These are phyloP conservation scores for Teunomyces barrocoloradensis DNA, from an alignment of 805 yeast genomes.

Conservation along the genomic window DNA sequence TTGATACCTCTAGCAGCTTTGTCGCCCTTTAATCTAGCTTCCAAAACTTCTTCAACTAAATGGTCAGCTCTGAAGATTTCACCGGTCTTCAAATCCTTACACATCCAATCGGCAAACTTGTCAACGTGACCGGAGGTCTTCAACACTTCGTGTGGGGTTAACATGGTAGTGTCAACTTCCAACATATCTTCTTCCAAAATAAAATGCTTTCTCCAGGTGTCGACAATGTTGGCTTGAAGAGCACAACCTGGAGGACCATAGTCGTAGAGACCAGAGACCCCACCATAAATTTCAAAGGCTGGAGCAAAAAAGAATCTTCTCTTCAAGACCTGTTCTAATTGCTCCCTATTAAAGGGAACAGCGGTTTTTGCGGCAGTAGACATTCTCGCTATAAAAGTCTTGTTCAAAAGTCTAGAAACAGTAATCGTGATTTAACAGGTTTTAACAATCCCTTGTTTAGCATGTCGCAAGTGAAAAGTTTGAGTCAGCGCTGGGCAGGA, in stretches of 20 bases:
- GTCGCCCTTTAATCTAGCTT: constrained; percentile 94
- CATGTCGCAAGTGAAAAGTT: neutral
- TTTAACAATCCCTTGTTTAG: neutral
- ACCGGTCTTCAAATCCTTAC: constrained; percentile 91
- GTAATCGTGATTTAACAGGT: constrained; percentile 2
- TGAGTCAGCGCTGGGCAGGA: constrained; percentile 3
- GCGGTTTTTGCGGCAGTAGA: constrained; percentile 24
- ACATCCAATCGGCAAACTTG: constrained; percentile 99
- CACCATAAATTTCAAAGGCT: constrained; percentile 95
- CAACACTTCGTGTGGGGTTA: constrained; percentile 95
- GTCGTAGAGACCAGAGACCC: constrained; percentile 96
- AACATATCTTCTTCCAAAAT: constrained; percentile 97
- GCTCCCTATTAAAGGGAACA: constrained; percentile 72
- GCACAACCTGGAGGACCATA: constrained; percentile 99
- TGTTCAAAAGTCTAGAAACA: constrained; percentile 1
- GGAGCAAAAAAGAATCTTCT: constrained; percentile 98
- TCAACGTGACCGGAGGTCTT: constrained; percentile 99
- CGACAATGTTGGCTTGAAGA: constrained; percentile 91
- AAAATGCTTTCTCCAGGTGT: constrained; percentile 96
- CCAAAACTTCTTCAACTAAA: constrained; percentile 95
- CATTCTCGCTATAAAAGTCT: constrained; percentile 16
- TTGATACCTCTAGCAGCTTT: constrained; percentile 89
- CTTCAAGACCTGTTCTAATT: constrained; percentile 84
- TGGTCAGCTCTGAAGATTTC: constrained; percentile 99
- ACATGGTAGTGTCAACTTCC: constrained; percentile 97